Evolutionary conservation across 176 grass and related monocot genomes (phyloP).

Genomic region (Carex kokanica): DNA sequence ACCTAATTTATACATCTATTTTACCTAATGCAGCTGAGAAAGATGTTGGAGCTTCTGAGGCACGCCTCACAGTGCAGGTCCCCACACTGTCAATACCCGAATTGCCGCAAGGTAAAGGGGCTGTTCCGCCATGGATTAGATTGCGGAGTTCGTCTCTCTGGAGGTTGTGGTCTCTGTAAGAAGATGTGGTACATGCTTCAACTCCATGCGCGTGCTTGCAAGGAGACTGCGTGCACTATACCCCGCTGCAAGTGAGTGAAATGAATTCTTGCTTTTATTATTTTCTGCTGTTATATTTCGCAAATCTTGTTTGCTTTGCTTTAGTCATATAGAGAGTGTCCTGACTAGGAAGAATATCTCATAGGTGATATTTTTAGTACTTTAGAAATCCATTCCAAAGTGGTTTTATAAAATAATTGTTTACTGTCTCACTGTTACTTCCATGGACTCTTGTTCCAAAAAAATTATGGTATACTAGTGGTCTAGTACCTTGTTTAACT

Average conservation of each 20-base stretch:
- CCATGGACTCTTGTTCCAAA: background rate
- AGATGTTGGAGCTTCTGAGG: slow-evolving; percentile 70
- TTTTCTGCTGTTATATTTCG: background rate
- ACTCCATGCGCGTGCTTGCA: slow-evolving; percentile 93
- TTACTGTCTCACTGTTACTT: background rate
- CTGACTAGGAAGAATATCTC: background rate
- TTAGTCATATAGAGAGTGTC: background rate
- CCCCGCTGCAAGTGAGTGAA: slow-evolving; percentile 91
- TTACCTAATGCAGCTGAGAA: slow-evolving; percentile 70
- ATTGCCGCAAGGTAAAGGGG: slow-evolving; percentile 52
- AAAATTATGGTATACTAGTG: background rate
- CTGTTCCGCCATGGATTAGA: slow-evolving; percentile 51
- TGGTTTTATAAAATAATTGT: background rate
- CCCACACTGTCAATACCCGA: slow-evolving; percentile 43
- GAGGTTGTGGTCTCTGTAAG: slow-evolving; percentile 48
- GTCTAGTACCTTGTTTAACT: background rate
- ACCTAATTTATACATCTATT: background rate
- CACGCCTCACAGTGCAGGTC: slow-evolving; percentile 72
- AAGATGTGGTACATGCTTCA: slow-evolving; percentile 58
- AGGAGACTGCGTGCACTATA: slow-evolving; percentile 82
- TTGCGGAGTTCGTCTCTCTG: slow-evolving; percentile 37
- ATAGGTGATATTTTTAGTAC: background rate
- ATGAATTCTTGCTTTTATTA: background rate
- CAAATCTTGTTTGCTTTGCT: background rate
- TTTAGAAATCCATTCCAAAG: background rate